These are phyloP conservation scores for Penicillium tannophilum DNA, from an alignment of 495 filamentous ascomycete genomes.

Conservation along the genomic window DNA sequence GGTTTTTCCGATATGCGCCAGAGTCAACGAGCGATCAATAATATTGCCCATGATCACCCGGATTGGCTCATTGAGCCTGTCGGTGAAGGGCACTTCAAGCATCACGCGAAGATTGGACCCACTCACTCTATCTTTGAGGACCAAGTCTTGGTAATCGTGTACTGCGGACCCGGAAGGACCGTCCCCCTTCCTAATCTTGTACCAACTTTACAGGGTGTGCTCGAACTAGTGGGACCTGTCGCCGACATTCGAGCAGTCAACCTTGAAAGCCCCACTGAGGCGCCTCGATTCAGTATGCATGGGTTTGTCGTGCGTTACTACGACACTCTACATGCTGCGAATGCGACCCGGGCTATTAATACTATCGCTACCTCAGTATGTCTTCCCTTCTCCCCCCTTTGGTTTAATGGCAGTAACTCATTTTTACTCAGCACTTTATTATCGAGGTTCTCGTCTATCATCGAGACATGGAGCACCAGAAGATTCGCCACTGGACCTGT, in stretches of 20 bases:
- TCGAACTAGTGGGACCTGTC: conserved; percentile 13
- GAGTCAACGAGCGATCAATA: not conserved
- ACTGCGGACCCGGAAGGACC: conserved; percentile 3
- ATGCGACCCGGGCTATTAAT: conserved; percentile 17
- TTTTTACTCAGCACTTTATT: not conserved
- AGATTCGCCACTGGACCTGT: conserved; percentile 7
- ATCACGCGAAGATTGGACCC: not conserved
- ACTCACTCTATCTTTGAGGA: conserved; percentile 10
- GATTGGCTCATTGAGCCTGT: conserved; percentile 11
- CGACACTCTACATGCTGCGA: conserved; percentile 3
- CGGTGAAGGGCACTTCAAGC: not conserved
- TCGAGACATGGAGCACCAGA: not conserved
- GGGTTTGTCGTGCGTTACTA: conserved; percentile 13
- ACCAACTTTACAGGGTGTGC: not conserved
- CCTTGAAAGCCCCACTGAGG: not conserved
- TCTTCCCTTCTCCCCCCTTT: not conserved
- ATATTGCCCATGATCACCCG: not conserved
- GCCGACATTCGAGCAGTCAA: conserved; percentile 7
- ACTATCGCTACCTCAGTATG: conserved; percentile 10
- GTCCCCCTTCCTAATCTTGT: not conserved
- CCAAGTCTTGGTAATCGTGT: conserved; percentile 7
- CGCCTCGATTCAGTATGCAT: conserved; percentile 1
- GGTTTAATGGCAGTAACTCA: not conserved
- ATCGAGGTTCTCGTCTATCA: conserved; percentile 6
- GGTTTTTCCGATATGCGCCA: conserved; percentile 13